Evolutionary conservation across 2,329 filamentous ascomycete species (phyloP), one percentile per base, ranked within the genome.

Genomic region (Colletotrichum costaricense): DNA sequence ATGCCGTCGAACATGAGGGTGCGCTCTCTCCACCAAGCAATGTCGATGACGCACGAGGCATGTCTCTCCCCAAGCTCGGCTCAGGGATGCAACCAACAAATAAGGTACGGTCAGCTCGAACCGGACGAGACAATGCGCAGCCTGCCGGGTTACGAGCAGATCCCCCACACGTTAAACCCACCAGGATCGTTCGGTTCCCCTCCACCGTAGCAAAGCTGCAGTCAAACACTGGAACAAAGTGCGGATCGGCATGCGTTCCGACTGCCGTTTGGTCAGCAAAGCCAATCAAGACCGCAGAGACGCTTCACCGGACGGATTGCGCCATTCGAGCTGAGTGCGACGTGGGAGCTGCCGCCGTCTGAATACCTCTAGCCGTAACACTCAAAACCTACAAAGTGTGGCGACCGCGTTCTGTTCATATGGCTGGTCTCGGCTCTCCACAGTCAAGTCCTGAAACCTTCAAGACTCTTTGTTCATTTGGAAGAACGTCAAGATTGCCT

Each of bases 201-300:
- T 57, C 55, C 33, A 56, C 56, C 28, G 49, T 46, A 59, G 28
- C 22, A 42, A 65, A 42, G 38, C 38, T 19, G 38, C 3, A 42
- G 16, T 19, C 38, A 42, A 19, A 42, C 38, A 42, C 16, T 42
- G 38, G 38, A 19, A 56, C 16, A 62, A 33, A 70, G 60, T 70
- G 46, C 67, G 52, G 60, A 73, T 70, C 70, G 56, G 67, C 70
- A 62, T 60, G 33, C 28, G n/a, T 57, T 30, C 46, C 60, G 16
- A n/a, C 55, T 55, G 35, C 67, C 26, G 56, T 26, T 49, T 60
- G 35, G 55, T 46, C 26, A n/a, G 16, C 60, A 22, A 49, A 22
- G 33, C 70, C 70, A 73, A 73, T 73, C 60, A 64, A 22, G 24
- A 16, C 33, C 56, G 38, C 42, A 42, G n/a, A 6, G 30, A 24